phyloP scores from a whole-genome alignment of 2,329 filamentous ascomycete genomes.

The Dothistroma septosporum region DNA sequence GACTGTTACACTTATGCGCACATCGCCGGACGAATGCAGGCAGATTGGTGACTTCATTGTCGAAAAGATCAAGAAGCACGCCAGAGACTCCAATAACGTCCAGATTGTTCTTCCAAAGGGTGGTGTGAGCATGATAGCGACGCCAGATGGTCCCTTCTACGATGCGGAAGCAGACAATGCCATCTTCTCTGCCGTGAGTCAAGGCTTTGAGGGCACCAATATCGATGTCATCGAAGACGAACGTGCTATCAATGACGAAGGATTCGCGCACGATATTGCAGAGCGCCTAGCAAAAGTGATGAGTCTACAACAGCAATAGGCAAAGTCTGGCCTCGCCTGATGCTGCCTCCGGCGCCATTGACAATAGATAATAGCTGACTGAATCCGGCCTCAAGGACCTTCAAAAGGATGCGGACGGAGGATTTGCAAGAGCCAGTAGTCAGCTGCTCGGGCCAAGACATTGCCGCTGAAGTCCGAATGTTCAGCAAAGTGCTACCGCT shows the following conservation, averaged over 20 bases:
- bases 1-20: conserved; percentile 62
- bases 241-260: conserved; percentile 52
- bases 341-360: neutral
- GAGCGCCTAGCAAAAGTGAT: conserved; percentile 31
- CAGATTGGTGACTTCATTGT: conserved; percentile 56
- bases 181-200: conserved; percentile 47
- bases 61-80: conserved; percentile 46
- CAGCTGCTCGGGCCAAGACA: neutral
- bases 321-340: neutral
- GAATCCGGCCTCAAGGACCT: conserved; percentile 12
- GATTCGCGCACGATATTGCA: conserved; percentile 49
- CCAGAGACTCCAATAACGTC: conserved; percentile 41
- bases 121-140: conserved; percentile 60
- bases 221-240: conserved; percentile 49
- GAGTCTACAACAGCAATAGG: conserved; percentile 4
- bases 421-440: neutral
- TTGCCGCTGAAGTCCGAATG: neutral
- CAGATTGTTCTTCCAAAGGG: conserved; percentile 58
- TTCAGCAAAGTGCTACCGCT: neutral
- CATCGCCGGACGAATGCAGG: conserved; percentile 54
- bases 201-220: conserved; percentile 46
- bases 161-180: conserved; percentile 47
- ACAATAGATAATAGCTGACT: conserved; percentile 9
- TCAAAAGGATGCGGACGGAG: neutral
- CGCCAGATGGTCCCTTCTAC: conserved; percentile 51